Conservation (phyloP, 768 basidiomycete genomes). For the Hebeloma cylindrosporum region DNA sequence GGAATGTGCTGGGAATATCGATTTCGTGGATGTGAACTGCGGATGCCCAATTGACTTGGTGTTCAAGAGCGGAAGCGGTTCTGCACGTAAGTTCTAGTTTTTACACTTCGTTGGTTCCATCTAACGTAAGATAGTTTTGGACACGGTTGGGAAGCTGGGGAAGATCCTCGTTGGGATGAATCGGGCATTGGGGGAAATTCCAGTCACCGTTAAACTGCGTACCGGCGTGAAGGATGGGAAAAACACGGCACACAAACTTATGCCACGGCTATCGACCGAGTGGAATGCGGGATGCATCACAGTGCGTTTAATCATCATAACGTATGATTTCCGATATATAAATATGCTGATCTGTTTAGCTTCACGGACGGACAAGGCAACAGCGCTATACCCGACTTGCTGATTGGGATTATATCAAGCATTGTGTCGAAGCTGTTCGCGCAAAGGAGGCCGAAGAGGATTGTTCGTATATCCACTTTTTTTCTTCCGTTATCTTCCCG, state of each 20-base stretch:
- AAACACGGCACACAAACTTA: constrained; percentile 87
- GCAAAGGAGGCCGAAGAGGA: constrained; percentile 68
- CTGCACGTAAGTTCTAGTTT: constrained; percentile 62
- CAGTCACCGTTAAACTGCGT: constrained; percentile 87
- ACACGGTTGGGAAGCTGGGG: constrained; percentile 77
- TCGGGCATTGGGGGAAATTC: constrained; percentile 84
- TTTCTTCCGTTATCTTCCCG: background rate
- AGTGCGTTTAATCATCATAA: constrained; percentile 24
- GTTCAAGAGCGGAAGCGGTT: constrained; percentile 87
- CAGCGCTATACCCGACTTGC: constrained; percentile 92
- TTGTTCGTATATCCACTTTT: constrained; percentile 42
- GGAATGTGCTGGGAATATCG: constrained; percentile 64
- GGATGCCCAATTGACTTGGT: constrained; percentile 98
- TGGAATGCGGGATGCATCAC: constrained; percentile 48
- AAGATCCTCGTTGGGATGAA: constrained; percentile 92
- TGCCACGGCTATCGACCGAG: constrained; percentile 69
- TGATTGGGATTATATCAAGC: constrained; percentile 92
- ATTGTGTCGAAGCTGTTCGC: constrained; percentile 82
- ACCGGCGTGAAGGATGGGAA: constrained; percentile 90
- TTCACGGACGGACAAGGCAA: constrained; percentile 95
- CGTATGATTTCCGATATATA: constrained; percentile 1
- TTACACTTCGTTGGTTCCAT: constrained; percentile 1
- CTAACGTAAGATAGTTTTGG: constrained; percentile 61
- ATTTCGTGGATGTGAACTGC: constrained; percentile 95
- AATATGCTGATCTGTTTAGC: constrained; percentile 41